Percentiles rank a stretch among this genome's conserved stretches.
These are phyloP conservation scores for Elsinoe australis DNA, from an alignment of 2,329 filamentous ascomycete genomes.

Conservation along the genomic window DNA sequence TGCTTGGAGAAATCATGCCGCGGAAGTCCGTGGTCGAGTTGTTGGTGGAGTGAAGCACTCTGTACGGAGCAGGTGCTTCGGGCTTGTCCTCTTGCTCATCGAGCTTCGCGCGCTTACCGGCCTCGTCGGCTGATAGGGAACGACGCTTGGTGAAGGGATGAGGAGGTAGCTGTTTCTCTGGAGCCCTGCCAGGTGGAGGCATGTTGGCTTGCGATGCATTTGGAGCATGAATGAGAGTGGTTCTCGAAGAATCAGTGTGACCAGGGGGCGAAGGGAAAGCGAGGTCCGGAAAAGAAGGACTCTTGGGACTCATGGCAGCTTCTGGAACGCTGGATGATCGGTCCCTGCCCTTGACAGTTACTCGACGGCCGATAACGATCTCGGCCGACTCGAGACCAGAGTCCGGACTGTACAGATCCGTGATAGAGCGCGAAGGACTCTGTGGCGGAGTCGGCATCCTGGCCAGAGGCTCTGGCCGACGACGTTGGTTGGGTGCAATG, in stretches of 20 bases:
- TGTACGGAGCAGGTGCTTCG: background rate
- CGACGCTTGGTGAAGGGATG: constrained; percentile 1
- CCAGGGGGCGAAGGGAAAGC: background rate
- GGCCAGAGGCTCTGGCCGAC: constrained; percentile 6
- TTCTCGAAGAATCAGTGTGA: background rate
- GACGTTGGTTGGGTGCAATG: background rate
- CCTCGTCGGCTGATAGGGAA: constrained; percentile 9
- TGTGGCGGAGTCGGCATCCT: constrained; percentile 15
- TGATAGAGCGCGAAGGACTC: constrained; percentile 10
- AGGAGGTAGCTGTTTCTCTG: constrained; percentile 5
- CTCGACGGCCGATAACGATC: constrained; percentile 15
- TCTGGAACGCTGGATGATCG: constrained; percentile 9
- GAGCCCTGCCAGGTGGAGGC: background rate
- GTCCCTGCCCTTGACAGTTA: constrained; percentile 11
- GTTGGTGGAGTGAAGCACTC: constrained; percentile 10
- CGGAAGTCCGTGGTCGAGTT: constrained; percentile 3
- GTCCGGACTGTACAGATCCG: background rate
- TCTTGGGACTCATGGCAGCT: constrained; percentile 9
- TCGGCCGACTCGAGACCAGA: constrained; percentile 11
- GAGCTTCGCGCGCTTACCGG: background rate
- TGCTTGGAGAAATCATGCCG: background rate
- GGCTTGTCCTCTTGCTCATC: background rate
- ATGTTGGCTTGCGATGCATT: background rate
- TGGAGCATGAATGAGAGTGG: constrained; percentile 1
- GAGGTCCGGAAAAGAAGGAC: background rate